These are phyloP conservation scores for Gloeopeniophorella convolvens DNA, from an alignment of 768 basidiomycete species.

Conservation along the genomic window DNA sequence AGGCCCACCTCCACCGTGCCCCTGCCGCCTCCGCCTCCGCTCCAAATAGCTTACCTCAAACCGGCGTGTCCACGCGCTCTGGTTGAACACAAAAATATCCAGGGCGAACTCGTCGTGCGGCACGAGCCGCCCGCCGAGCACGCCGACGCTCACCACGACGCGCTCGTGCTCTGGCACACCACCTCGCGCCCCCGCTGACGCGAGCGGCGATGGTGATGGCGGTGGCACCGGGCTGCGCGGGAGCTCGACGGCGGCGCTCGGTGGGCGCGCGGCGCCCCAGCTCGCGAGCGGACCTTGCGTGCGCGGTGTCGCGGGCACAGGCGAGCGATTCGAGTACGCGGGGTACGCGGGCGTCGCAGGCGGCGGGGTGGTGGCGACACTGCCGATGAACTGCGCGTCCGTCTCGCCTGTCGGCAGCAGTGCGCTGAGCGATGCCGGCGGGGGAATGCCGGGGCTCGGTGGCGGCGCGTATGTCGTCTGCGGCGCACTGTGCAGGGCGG, in stretches of 20 bases:
- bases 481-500: not conserved
- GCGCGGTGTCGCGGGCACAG: slow-evolving; percentile 44
- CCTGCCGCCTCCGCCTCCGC: slow-evolving; percentile 37
- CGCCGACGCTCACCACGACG: slow-evolving; percentile 65
- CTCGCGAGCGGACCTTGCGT: slow-evolving; percentile 50
- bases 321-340: slow-evolving; percentile 47
- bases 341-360: slow-evolving; percentile 70
- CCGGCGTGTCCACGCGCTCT: slow-evolving; percentile 64
- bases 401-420: slow-evolving; percentile 17
- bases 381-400: slow-evolving; percentile 17
- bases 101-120: slow-evolving; percentile 71
- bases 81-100: slow-evolving; percentile 86
- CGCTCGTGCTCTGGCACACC: slow-evolving; percentile 44
- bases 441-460: slow-evolving; percentile 16
- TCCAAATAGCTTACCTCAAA: slow-evolving; percentile 73
- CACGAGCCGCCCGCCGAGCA: slow-evolving; percentile 45
- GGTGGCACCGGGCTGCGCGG: slow-evolving; percentile 46
- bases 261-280: slow-evolving; percentile 38
- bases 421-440: slow-evolving; percentile 14
- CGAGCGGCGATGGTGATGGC: slow-evolving; percentile 36
- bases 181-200: slow-evolving; percentile 44
- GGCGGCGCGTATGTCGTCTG: slow-evolving; percentile 20
- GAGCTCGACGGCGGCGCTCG: slow-evolving; percentile 60
- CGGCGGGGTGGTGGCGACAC: slow-evolving; percentile 18
- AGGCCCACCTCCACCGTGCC: slow-evolving; percentile 34